These are phyloP conservation scores for Xylaria sp. DNA, from an alignment of 2,329 filamentous ascomycete species.

Conservation along the genomic window DNA sequence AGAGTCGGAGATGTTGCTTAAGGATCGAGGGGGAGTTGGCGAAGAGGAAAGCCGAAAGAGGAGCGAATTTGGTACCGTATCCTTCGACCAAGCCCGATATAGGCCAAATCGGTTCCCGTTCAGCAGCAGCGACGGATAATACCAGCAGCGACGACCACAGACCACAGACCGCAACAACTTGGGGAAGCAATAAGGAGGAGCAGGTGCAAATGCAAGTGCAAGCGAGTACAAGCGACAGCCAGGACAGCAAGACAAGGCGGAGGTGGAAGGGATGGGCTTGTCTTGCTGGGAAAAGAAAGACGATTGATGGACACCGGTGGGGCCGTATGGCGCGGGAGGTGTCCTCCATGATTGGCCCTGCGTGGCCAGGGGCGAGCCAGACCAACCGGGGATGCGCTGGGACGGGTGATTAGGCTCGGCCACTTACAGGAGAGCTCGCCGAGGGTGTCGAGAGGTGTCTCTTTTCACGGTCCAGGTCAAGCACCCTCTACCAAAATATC, in stretches of 20 bases:
- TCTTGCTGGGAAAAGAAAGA: conserved; percentile 36
- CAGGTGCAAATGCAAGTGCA: conserved; percentile 17
- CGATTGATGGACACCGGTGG: conserved; percentile 26
- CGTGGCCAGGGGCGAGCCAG: conserved; percentile 32
- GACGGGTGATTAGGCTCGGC: conserved; percentile 39
- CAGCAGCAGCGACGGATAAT: conserved; percentile 22
- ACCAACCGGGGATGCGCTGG: conserved; percentile 29
- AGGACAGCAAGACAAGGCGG: conserved; percentile 35
- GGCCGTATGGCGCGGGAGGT: conserved; percentile 22
- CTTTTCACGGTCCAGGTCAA: conserved; percentile 20
- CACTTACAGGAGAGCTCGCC: conserved; percentile 34
- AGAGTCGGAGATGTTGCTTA: conserved; percentile 13
- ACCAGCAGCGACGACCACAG: conserved; percentile 3
- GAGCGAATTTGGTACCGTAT: conserved; percentile 9
- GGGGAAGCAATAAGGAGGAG: conserved; percentile 3
- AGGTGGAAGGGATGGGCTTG: conserved; percentile 35
- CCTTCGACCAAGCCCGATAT: conserved; percentile 10
- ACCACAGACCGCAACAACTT: background rate
- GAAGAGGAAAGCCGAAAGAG: conserved; percentile 3
- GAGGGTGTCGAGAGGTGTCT: conserved; percentile 1
- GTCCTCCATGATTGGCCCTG: conserved; percentile 28
- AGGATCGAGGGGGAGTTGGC: background rate
- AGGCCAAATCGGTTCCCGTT: conserved; percentile 8
- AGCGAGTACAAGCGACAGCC: conserved; percentile 17
- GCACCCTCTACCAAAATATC: conserved; percentile 3